These are phyloP conservation scores for Wickerhamiella spandovensis DNA, from an alignment of 805 yeast species.

Conservation along the genomic window DNA sequence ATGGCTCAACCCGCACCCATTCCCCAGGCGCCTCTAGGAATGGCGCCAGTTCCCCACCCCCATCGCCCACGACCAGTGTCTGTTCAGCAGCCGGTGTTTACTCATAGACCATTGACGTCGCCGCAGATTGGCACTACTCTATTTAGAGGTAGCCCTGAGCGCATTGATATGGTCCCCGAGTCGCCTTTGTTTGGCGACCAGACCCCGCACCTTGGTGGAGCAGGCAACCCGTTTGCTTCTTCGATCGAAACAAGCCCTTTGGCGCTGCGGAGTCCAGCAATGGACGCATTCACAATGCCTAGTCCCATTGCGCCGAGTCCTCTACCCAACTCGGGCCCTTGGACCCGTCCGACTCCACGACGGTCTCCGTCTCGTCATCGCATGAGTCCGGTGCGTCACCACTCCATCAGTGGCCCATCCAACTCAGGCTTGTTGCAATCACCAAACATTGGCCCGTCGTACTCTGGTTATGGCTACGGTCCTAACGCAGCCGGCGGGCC, in stretches of 20 bases:
- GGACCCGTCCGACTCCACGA: background rate
- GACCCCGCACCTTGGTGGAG: background rate
- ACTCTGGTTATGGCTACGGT: background rate
- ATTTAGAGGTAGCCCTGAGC: background rate
- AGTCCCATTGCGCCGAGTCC: background rate
- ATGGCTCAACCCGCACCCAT: background rate
- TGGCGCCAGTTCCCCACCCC: background rate
- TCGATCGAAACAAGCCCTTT: background rate
- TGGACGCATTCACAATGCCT: background rate
- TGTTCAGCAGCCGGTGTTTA: background rate
- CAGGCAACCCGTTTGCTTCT: background rate
- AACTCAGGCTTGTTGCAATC: background rate
- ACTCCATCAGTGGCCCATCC: background rate
- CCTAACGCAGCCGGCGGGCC: background rate
- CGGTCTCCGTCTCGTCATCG: background rate
- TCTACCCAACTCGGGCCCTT: background rate
- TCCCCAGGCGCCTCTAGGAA: background rate
- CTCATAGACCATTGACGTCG: background rate
- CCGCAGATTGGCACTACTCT: background rate
- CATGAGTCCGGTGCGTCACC: background rate
- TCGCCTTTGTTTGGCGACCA: background rate
- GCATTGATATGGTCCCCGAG: background rate
- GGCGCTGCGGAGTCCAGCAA: background rate
- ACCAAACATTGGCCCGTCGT: background rate
- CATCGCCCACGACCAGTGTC: background rate